phyloP scores from a whole-genome alignment of 495 filamentous ascomycete species.

The Podospora pseudocomata region DNA sequence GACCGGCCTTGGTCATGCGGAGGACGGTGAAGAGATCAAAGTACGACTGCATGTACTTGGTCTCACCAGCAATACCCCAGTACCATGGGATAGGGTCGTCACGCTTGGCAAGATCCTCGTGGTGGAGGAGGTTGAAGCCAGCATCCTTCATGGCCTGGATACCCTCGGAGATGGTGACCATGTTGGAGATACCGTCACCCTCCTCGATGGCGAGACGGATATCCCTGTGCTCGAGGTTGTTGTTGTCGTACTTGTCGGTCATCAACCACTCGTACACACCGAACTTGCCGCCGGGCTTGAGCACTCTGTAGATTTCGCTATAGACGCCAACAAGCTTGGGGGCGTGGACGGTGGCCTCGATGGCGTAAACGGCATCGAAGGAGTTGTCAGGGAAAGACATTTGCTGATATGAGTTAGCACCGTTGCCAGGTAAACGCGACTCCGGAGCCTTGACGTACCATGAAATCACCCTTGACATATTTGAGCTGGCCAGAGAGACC shows the following conservation, averaged over 20 bases:
- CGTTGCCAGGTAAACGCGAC: not conserved
- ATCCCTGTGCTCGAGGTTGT: conserved; percentile 79
- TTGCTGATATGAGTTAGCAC: conserved; percentile 54
- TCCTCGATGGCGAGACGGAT: conserved; percentile 95
- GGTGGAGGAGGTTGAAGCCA: conserved; percentile 78
- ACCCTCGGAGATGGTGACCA: conserved; percentile 85
- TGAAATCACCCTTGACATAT: conserved; percentile 97
- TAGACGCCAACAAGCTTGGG: conserved; percentile 94
- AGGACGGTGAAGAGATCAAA: conserved; percentile 81
- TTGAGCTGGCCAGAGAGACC: conserved; percentile 76
- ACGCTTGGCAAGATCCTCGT: conserved; percentile 88
- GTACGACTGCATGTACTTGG: conserved; percentile 75
- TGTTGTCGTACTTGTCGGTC: conserved; percentile 92
- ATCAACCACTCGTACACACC: conserved; percentile 99
- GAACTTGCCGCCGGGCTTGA: conserved; percentile 95
- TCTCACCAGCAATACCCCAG: conserved; percentile 77
- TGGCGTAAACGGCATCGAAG: conserved; percentile 97
- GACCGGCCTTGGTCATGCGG: conserved; percentile 85
- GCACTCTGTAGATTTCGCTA: conserved; percentile 85
- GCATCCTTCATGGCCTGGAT: conserved; percentile 81
- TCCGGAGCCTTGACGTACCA: conserved; percentile 52
- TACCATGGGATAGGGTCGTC: conserved; percentile 84
- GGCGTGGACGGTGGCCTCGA: conserved; percentile 95
- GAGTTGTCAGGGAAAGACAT: conserved; percentile 90
- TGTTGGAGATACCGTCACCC: conserved; percentile 97